A percentile compares a stretch with the other conserved stretches of the same genome.
These are phyloP conservation scores for Zizania latifolia DNA, from an alignment of 176 grass and related monocot species.

Conservation along the genomic window DNA sequence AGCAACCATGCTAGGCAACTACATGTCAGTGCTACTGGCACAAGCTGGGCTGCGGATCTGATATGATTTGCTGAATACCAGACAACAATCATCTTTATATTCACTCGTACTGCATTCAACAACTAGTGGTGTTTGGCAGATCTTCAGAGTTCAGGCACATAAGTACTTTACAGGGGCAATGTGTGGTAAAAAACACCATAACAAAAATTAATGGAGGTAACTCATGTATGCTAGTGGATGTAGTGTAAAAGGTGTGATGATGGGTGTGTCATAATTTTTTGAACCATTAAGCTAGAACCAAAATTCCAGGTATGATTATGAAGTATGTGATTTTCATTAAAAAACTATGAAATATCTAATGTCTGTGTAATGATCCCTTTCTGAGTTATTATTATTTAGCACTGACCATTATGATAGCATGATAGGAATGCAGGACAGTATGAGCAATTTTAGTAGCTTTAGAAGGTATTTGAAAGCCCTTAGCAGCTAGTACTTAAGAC, in stretches of 20 bases:
- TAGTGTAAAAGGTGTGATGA: background rate
- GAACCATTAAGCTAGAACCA: background rate
- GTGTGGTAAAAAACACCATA: background rate
- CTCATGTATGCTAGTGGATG: background rate
- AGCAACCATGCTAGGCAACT: too few relatives aligned
- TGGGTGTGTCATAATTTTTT: background rate
- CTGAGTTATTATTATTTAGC: constrained; percentile 1
- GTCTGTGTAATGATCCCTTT: background rate
- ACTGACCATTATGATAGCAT: background rate
- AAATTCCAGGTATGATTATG: background rate
- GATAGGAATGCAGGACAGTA: background rate
- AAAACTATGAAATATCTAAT: too few relatives aligned
- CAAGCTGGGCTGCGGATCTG: too few relatives aligned
- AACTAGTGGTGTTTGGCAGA: background rate
- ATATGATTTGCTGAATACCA: too few relatives aligned
- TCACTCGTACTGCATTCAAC: background rate
- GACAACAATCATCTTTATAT: background rate
- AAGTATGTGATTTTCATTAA: background rate
- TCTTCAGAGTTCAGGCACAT: background rate
- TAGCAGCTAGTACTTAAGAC: constrained; percentile 16
- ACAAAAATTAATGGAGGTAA: background rate
- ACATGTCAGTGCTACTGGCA: too few relatives aligned
- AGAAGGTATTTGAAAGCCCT: background rate
- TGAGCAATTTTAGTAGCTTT: background rate
- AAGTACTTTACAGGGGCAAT: background rate